Evolutionary conservation across 2,329 filamentous ascomycete species (phyloP), one percentile per base, ranked within the genome.

Genomic region (Microsporum ferrugineum): DNA sequence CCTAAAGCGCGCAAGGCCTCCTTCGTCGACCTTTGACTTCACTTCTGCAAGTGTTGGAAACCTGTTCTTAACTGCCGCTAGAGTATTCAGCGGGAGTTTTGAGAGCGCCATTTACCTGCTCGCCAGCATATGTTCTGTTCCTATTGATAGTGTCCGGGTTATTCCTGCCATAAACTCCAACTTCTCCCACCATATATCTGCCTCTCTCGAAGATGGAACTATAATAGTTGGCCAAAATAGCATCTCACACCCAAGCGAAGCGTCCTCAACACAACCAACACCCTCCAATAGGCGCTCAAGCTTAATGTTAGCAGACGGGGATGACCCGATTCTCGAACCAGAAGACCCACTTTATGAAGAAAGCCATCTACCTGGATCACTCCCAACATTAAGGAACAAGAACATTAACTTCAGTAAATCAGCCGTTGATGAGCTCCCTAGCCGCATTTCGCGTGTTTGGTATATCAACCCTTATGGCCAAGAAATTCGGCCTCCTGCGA

Each of bases 401-500:
- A 89, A 95, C 64, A 91, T 96, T 63, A 78, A 80, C 3, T 95
- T 96, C 71, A 87, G 82, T 69, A 97, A 97, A 75, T 78, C 69
- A 1, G 84, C 88, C 63, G 88, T 92, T 60, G 87, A 91, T 67
- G 89, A 94, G 60, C 79, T 97, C 0, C 82, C 89, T 0, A 81
- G 87, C 0, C 82, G 89, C 33, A 95, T 97, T 66, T 80, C 86
- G 60, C 78, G 91, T 1, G 81, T 97, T 36, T 97, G 91, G 90
- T 97, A 97, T 77, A 97, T 97, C 76, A 97, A 96, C 70, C 92
- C 92, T 0, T 97, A 96, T 72, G 92, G 92, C n/a, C 90, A 96
- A 71, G 91, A 96, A 73, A 96, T 97, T 66, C 84, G 86, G 17
- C 88, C 91, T 0, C 82, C 86, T 0, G 88, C 90, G 1, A 97